Base-by-base conservation (phyloP, 164 flowering plant genomes). In the Liriodendron chinense region DNA sequence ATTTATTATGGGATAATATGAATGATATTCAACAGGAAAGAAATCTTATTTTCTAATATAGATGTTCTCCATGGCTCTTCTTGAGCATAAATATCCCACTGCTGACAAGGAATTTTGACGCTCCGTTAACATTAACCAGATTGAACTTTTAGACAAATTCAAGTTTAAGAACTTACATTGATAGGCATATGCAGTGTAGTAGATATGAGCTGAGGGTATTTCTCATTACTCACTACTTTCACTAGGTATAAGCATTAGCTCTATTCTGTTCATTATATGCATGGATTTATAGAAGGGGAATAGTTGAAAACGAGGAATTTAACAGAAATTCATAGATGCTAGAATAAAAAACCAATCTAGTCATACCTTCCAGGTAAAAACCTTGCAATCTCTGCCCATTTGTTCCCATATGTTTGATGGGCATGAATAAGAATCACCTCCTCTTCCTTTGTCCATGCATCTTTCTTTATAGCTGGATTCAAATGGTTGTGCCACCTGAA, bases 401-500 rank as follows among this genome's bases (percentile, higher is more conserved):
- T 87, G 75, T 88, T 90, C 43, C 94, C 93, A 83, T 84, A 81
- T 23, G 69, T 56, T 28, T 69, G 69, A 28, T 87, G 92, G 21
- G 80, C 79, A 47, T 65, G 67, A 25, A 80, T 75, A 24, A 90
- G 86, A 43, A 68, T 64, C 56, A 68, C 0, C 73, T 87, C 90
- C 81, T 90, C 91, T n/a, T 87, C 90, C 48, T 75, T 26, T 9
- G 90, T 85, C 92, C 94, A 89, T 47, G 89, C 85, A 71, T 77
- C 84, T 77, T 78, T 90, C 75, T 86, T 87, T 76, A 90, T 87
- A 12, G 76, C 79, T 18, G 92, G 91, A 69, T 89, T 80, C 74
- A 90, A 83, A 83, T 89, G 94, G 73, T 90, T 90, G 76, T 84
- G 82, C 94, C 94, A 90, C 86, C 92, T 90, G 80, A 64, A 76